Conservation (phyloP, 148 eudicot species). For the Spergularia marina region DNA sequence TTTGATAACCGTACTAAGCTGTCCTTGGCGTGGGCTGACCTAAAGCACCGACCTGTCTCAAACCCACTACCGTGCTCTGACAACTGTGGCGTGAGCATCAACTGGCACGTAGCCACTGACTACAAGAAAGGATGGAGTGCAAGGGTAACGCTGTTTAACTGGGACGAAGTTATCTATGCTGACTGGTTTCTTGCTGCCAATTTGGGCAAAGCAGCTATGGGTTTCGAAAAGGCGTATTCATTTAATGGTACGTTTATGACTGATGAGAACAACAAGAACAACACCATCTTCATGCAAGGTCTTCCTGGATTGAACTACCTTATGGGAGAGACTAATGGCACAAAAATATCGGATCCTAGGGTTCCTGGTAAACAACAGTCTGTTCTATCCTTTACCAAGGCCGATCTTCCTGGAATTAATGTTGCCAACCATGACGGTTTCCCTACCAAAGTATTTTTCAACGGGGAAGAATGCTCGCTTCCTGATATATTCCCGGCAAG, state of each 20-base stretch:
- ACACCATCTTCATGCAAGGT: slow-evolving; percentile 67
- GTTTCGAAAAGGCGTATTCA: slow-evolving; percentile 75
- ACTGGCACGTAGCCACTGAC: slow-evolving; percentile 70
- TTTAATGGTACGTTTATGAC: slow-evolving; percentile 52
- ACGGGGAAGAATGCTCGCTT: slow-evolving; percentile 76
- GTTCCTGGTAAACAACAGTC: slow-evolving; percentile 82
- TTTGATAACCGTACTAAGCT: slow-evolving; percentile 71
- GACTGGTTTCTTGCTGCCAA: slow-evolving; percentile 72
- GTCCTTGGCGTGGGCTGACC: slow-evolving; percentile 64
- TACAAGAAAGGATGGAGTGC: slow-evolving; percentile 66
- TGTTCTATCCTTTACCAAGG: slow-evolving; percentile 62
- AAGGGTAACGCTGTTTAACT: slow-evolving; percentile 60
- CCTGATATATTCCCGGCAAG: slow-evolving; percentile 48
- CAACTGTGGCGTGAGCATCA: slow-evolving; percentile 86
- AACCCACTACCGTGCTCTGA: slow-evolving; percentile 80
- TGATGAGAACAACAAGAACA: slow-evolving; percentile 38
- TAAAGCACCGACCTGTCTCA: slow-evolving; percentile 58
- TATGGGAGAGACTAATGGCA: slow-evolving; percentile 57
- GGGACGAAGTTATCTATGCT: slow-evolving; percentile 49
- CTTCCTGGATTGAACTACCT: slow-evolving; percentile 59
- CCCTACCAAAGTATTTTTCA: slow-evolving; percentile 63
- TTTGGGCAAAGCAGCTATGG: slow-evolving; percentile 48
- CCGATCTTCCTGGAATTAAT: slow-evolving; percentile 40
- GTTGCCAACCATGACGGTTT: slow-evolving; percentile 56
- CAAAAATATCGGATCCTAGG: slow-evolving; percentile 42